Percentiles rank a stretch among this genome's conserved stretches.
phyloP scores from a whole-genome alignment of 2,329 filamentous ascomycete genomes.

The Pseudopyrenochaeta lycopersici region DNA sequence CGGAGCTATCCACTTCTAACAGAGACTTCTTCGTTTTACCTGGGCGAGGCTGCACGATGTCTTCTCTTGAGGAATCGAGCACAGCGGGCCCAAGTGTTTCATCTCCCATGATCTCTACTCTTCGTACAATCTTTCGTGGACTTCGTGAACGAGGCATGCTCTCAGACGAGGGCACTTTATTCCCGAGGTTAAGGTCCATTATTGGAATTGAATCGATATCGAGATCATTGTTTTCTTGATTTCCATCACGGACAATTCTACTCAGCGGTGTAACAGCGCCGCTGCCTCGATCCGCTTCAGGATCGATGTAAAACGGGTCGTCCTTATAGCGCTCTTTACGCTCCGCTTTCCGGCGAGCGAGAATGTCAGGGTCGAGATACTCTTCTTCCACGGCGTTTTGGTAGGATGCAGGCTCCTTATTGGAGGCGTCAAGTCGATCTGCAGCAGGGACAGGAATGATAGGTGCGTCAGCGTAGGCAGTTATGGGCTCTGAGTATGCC shows the following conservation, averaged over 20 bases:
- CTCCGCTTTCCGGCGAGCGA: constrained; percentile 78
- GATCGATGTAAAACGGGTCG: constrained; percentile 92
- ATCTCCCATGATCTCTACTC: constrained; percentile 57
- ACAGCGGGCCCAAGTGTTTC: constrained; percentile 56
- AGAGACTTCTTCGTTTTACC: constrained; percentile 68
- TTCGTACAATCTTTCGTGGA: constrained; percentile 43
- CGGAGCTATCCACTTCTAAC: constrained; percentile 87
- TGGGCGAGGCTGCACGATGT: constrained; percentile 37
- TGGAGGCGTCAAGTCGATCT: constrained; percentile 53
- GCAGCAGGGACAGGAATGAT: constrained; percentile 48
- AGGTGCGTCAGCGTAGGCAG: constrained; percentile 27
- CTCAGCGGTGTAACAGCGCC: constrained; percentile 80
- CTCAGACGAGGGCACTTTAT: constrained; percentile 26
- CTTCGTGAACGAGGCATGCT: constrained; percentile 33
- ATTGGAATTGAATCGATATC: constrained; percentile 97
- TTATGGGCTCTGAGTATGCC: constrained; percentile 56
- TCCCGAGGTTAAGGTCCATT: constrained; percentile 84
- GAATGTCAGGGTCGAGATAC: constrained; percentile 76
- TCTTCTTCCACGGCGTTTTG: constrained; percentile 57
- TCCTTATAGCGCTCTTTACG: constrained; percentile 84
- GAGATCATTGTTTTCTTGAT: constrained; percentile 74
- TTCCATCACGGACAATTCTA: constrained; percentile 72
- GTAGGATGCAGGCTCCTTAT: constrained; percentile 52
- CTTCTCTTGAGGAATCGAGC: constrained; percentile 36
- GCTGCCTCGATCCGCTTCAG: constrained; percentile 58